Conservation (phyloP, 139 green algal genomes). For the Closterium sp. region DNA sequence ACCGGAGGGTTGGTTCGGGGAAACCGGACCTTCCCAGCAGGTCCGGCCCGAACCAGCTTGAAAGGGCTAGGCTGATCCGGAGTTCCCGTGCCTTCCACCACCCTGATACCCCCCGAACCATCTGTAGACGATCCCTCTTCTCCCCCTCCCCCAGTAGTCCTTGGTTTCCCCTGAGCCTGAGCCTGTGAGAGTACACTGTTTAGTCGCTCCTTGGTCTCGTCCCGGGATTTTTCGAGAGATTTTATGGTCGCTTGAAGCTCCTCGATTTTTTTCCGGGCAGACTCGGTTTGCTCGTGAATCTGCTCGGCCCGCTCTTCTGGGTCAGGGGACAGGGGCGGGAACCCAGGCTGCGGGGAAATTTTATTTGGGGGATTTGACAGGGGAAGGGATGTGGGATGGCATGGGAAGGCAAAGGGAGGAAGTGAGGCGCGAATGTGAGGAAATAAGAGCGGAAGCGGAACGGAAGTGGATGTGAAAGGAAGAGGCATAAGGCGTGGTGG, state of each 20-base stretch:
- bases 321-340: neutral
- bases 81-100: neutral
- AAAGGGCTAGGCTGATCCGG: neutral
- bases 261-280: neutral
- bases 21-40: neutral
- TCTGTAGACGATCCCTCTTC: neutral
- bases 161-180: neutral
- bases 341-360: neutral
- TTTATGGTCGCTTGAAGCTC: neutral
- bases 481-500: neutral
- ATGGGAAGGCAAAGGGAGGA: neutral
- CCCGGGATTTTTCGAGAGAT: neutral
- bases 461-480: neutral
- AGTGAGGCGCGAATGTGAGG: too few species aligned
- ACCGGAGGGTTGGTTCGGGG: neutral
- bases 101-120: neutral
- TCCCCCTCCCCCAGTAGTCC: too few species aligned
- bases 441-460: neutral
- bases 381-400: neutral
- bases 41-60: neutral
- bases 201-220: neutral
- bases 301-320: neutral
- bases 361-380: neutral
- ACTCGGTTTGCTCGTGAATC: neutral
- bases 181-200: neutral